Evolutionary conservation across 2,329 filamentous ascomycete genomes (phyloP).

Genomic region (Paecilomyces niveus): DNA sequence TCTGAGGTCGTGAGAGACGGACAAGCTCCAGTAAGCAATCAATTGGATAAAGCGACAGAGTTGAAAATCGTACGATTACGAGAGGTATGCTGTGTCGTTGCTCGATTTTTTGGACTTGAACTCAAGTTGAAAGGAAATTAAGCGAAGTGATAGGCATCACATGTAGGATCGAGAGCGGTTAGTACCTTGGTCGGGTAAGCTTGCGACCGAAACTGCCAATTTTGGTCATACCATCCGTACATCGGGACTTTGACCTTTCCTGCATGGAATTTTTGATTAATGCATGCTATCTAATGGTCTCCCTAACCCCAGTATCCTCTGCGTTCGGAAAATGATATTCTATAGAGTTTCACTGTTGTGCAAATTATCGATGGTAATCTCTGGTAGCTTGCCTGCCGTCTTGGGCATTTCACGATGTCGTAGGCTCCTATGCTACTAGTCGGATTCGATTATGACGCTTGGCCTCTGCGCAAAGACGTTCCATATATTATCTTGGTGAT

Average conservation of each 20-base stretch:
- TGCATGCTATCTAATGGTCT: not conserved
- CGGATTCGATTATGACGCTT: too few relatives aligned
- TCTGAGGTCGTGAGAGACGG: not conserved
- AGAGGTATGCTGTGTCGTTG: not conserved
- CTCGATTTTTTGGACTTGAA: not conserved
- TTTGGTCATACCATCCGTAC: not conserved
- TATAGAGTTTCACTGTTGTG: not conserved
- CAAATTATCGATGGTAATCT: not conserved
- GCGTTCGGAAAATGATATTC: not conserved
- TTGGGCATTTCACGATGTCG: not conserved
- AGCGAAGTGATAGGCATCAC: not conserved
- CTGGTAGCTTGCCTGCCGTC: not conserved
- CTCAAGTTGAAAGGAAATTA: not conserved
- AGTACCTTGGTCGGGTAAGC: not conserved
- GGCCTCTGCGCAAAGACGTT: not conserved
- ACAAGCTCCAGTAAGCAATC: not conserved
- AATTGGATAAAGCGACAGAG: not conserved
- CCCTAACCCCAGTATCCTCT: not conserved
- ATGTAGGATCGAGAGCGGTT: too few relatives aligned
- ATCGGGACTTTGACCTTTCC: not conserved
- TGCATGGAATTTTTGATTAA: not conserved
- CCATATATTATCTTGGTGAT: not conserved
- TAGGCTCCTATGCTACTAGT: not conserved
- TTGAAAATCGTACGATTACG: not conserved
- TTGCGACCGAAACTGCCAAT: not conserved